These are phyloP conservation scores for Microdochium paspali DNA, from an alignment of 2,329 filamentous ascomycete species.

Conservation along the genomic window DNA sequence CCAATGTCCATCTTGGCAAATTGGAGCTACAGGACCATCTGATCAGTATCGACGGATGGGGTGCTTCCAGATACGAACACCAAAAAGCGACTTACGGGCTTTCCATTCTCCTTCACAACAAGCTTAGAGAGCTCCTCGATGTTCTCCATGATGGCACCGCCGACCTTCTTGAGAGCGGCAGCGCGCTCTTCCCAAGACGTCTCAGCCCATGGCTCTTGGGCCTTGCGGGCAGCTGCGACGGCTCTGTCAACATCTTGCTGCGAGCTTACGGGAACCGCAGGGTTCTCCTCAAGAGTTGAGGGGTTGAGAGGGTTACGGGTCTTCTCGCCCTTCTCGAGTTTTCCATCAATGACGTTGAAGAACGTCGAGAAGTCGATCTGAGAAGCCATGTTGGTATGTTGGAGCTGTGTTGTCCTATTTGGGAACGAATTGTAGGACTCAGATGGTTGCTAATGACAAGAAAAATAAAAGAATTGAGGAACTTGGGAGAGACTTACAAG, in stretches of 20 bases:
- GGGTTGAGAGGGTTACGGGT: constrained; percentile 42
- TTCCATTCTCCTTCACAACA: constrained; percentile 8
- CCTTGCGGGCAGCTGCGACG: constrained; percentile 34
- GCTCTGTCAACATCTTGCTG: constrained; percentile 39
- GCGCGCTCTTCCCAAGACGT: constrained; percentile 21
- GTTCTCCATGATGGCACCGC: constrained; percentile 10
- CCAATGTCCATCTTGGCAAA: constrained; percentile 6
- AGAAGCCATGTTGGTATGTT: not conserved
- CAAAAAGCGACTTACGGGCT: constrained; percentile 4
- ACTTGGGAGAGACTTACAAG: too few relatives aligned
- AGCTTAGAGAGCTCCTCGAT: constrained; percentile 5
- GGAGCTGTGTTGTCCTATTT: not conserved
- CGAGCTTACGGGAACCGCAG: constrained; percentile 38
- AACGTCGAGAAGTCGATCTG: constrained; percentile 25
- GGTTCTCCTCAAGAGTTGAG: constrained; percentile 35
- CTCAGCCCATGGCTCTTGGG: constrained; percentile 34
- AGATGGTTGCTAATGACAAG: too few relatives aligned
- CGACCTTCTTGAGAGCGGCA: constrained; percentile 9
- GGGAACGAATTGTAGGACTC: not conserved
- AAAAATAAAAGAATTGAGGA: too few relatives aligned
- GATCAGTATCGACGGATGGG: not conserved
- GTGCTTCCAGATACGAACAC: not conserved
- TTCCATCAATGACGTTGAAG: constrained; percentile 41
- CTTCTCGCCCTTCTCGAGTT: constrained; percentile 29
- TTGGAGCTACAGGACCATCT: constrained; percentile 10